These are phyloP conservation scores for Trichoderma asperellum DNA, from an alignment of 2,329 filamentous ascomycete genomes.

Conservation along the genomic window DNA sequence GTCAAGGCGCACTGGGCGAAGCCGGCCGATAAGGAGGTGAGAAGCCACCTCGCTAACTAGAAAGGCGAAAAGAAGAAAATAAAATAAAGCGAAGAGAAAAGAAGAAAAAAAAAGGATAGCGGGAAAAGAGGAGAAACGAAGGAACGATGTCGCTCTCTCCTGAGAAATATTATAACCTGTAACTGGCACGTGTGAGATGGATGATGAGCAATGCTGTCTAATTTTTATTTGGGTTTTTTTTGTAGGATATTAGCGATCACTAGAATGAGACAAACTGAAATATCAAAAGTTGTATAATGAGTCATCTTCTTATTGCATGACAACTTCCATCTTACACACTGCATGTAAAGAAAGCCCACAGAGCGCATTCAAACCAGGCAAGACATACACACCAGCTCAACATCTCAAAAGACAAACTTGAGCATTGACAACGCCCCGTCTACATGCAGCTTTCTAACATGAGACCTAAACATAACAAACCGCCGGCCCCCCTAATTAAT, in stretches of 20 bases:
- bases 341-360: background rate
- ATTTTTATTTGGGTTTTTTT: background rate
- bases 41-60: constrained; percentile 33
- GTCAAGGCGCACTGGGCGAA: constrained; percentile 65
- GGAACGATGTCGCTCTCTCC: background rate
- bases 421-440: constrained; percentile 15
- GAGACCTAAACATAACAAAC: constrained; percentile 6
- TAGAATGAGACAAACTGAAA: background rate
- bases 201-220: background rate
- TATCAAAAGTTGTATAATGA: background rate
- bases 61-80: background rate
- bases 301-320: background rate
- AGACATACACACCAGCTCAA: background rate
- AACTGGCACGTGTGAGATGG: background rate
- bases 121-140: no score
- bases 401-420: background rate
- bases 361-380: background rate
- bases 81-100: no score
- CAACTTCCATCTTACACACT: background rate
- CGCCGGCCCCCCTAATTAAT: background rate
- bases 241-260: constrained; percentile 12
- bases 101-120: no score
- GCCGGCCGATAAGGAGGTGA: constrained; percentile 43
- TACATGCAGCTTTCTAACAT: background rate
- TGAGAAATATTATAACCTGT: background rate